Evolutionary conservation across 2,329 filamentous ascomycete genomes (phyloP).

Genomic region (Penicillium paneum): DNA sequence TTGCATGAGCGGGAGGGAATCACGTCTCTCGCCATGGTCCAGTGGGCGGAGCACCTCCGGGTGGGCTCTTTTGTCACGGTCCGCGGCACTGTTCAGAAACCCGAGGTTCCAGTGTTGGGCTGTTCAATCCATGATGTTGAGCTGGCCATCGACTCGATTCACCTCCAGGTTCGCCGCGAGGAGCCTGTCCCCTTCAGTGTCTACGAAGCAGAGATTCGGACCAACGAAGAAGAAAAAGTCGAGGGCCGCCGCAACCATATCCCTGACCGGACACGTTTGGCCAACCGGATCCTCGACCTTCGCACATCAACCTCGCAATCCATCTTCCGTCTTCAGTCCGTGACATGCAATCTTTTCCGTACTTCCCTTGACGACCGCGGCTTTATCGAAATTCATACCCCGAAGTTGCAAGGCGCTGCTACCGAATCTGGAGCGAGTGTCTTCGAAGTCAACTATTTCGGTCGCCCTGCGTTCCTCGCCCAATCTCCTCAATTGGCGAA

Average conservation of each 20-base stretch:
- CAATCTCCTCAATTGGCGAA: conserved; percentile 91
- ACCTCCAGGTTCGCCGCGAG: conserved; percentile 59
- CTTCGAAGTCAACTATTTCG: conserved; percentile 90
- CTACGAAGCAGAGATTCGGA: conserved; percentile 64
- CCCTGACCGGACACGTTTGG: conserved; percentile 69
- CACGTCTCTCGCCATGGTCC: conserved; percentile 71
- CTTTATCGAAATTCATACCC: conserved; percentile 92
- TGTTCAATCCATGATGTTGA: conserved; percentile 74
- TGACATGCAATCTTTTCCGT: conserved; percentile 76
- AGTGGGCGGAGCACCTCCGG: conserved; percentile 81
- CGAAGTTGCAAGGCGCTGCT: conserved; percentile 83
- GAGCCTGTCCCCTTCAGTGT: conserved; percentile 67
- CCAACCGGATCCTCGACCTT: conserved; percentile 78
- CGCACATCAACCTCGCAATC: conserved; percentile 82
- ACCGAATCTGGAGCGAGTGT: conserved; percentile 90
- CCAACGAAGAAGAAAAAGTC: conserved; percentile 54
- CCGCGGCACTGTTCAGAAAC: conserved; percentile 67
- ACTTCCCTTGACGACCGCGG: conserved; percentile 67
- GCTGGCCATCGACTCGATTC: conserved; percentile 64
- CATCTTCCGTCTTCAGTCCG: conserved; percentile 82
- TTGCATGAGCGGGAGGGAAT: conserved; percentile 60
- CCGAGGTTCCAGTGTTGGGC: conserved; percentile 70
- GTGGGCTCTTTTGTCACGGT: conserved; percentile 76
- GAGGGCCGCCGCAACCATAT: conserved; percentile 60
- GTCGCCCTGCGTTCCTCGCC: conserved; percentile 77